phyloP scores from a whole-genome alignment of 345 rosid genomes.

The Odontarrhena argentea region DNA sequence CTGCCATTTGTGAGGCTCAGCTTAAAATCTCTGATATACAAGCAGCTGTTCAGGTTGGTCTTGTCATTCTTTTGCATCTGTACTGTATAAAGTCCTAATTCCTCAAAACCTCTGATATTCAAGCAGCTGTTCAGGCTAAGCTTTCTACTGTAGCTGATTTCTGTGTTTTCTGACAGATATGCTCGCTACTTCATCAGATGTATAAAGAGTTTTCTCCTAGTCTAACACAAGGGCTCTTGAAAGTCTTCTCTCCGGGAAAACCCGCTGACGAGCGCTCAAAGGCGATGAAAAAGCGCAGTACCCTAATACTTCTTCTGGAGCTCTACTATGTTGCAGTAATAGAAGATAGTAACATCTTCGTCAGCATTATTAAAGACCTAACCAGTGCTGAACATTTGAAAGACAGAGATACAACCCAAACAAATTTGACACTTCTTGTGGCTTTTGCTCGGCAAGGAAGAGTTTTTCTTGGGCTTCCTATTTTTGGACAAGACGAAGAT shows the following conservation, averaged over 20 bases:
- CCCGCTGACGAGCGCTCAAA: conserved; percentile 83
- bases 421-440: conserved; percentile 89
- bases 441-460: conserved; percentile 99
- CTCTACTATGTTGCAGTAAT: conserved; percentile 91
- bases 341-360: conserved; percentile 75
- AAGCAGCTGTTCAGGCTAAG: conserved; percentile 83
- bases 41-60: conserved; percentile 85
- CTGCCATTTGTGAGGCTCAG: conserved; percentile 95
- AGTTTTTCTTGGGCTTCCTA: conserved; percentile 86
- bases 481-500: conserved; percentile 92
- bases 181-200: conserved; percentile 97
- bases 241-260: conserved; percentile 93
- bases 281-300: conserved; percentile 96
- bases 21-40: conserved; percentile 89
- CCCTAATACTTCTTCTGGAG: conserved; percentile 86
- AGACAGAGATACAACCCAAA: conserved; percentile 89
- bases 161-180: conserved; percentile 58
- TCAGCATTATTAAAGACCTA: conserved; percentile 87
- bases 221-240: conserved; percentile 82
- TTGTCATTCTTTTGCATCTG: neutral
- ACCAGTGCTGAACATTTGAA: conserved; percentile 75
- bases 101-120: conserved; percentile 86
- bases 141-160: conserved; percentile 25
- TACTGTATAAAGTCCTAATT: too few species aligned
- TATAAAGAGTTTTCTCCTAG: conserved; percentile 92